phyloP scores from a whole-genome alignment of 2,329 filamentous ascomycete genomes.

The Fusarium papillatum region DNA sequence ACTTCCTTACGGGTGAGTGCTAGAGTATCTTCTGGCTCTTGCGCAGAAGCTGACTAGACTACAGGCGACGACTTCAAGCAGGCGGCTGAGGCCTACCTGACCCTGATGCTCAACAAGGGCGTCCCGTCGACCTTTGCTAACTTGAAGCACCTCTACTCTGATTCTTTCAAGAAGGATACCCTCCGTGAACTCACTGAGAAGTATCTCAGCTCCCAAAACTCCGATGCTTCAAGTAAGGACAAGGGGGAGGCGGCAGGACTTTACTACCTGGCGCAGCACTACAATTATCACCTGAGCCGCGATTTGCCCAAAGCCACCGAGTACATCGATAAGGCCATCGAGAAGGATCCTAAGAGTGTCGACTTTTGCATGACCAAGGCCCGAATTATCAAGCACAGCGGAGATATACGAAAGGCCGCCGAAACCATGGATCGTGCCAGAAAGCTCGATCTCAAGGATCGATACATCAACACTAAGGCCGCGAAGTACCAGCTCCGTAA shows the following conservation, averaged over 20 bases:
- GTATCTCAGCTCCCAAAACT: slow-evolving; percentile 75
- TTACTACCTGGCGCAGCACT: slow-evolving; percentile 97
- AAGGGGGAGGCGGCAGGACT: slow-evolving; percentile 84
- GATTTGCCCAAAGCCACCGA: slow-evolving; percentile 85
- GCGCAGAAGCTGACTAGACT: slow-evolving; percentile 33
- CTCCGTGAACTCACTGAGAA: slow-evolving; percentile 83
- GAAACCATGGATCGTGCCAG: slow-evolving; percentile 92
- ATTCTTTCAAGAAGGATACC: slow-evolving; percentile 81
- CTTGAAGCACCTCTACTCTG: slow-evolving; percentile 90
- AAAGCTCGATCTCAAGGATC: slow-evolving; percentile 87
- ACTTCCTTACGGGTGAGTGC: slow-evolving; percentile 81
- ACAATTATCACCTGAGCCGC: slow-evolving; percentile 92
- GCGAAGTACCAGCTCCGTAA: slow-evolving; percentile 97
- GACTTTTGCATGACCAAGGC: slow-evolving; percentile 97
- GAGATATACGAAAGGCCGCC: slow-evolving; percentile 83
- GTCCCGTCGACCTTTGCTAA: slow-evolving; percentile 98
- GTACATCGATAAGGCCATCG: slow-evolving; percentile 87
- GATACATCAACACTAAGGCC: slow-evolving; percentile 98
- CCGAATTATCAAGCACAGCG: slow-evolving; percentile 92
- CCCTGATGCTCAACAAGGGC: slow-evolving; percentile 89
- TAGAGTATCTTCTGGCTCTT: background rate
- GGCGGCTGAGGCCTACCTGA: slow-evolving; percentile 84
- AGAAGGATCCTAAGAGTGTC: slow-evolving; percentile 83
- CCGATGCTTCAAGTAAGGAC: slow-evolving; percentile 59
- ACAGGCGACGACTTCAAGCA: slow-evolving; percentile 83